Percentiles rank a stretch among this genome's conserved stretches.
phyloP scores from a whole-genome alignment of 805 yeast species.

The Metschnikowia hibisci region DNA sequence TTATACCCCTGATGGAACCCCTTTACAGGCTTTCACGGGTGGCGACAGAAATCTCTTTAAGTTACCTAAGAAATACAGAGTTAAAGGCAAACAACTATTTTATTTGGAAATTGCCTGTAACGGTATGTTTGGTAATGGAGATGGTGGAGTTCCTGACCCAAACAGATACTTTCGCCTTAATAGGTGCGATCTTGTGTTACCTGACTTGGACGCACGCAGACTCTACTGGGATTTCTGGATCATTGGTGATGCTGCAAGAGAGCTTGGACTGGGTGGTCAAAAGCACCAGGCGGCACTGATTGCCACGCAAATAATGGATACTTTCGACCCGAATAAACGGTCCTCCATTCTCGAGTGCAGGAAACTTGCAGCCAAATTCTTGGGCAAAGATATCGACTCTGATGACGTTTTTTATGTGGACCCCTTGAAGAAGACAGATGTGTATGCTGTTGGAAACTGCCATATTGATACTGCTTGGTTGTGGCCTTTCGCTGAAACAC shows the following conservation, averaged over 20 bases:
- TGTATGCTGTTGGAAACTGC: constrained; percentile 88
- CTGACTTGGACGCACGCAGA: constrained; percentile 75
- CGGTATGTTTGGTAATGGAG: constrained; percentile 81
- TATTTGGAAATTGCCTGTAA: constrained; percentile 90
- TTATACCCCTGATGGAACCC: constrained; percentile 62
- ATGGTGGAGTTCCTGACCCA: constrained; percentile 66
- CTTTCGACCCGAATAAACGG: constrained; percentile 70
- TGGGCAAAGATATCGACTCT: constrained; percentile 66
- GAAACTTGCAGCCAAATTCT: constrained; percentile 53
- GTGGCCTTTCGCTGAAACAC: constrained; percentile 98
- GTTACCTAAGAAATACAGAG: constrained; percentile 46
- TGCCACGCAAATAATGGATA: constrained; percentile 79
- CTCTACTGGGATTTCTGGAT: constrained; percentile 81
- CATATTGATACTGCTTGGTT: constrained; percentile 98
- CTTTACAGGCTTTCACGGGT: constrained; percentile 80
- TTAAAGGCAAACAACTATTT: constrained; percentile 54
- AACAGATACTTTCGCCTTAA: constrained; percentile 66
- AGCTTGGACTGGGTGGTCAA: constrained; percentile 63
- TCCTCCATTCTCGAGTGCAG: constrained; percentile 60
- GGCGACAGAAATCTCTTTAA: constrained; percentile 77
- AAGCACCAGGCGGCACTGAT: constrained; percentile 76
- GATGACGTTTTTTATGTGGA: constrained; percentile 46
- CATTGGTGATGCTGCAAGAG: constrained; percentile 87
- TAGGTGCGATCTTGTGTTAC: constrained; percentile 74
- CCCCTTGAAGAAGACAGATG: constrained; percentile 49